Evolutionary conservation across 139 green algal species (phyloP).

Genomic region (Micromonas commoda): DNA sequence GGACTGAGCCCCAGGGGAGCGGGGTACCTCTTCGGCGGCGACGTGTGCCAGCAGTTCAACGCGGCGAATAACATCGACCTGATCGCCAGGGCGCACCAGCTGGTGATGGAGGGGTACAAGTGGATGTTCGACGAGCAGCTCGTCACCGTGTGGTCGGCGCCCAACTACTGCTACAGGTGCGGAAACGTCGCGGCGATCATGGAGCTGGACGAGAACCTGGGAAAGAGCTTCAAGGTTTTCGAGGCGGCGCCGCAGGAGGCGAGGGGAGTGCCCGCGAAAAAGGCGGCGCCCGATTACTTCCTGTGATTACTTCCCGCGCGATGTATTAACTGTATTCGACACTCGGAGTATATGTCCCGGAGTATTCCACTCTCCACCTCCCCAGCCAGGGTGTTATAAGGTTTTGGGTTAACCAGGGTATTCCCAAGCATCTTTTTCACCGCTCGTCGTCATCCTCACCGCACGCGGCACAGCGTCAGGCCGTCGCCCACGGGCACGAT

Average conservation of each 20-base stretch:
- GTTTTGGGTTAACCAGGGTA: no score
- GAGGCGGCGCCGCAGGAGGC: conserved; percentile 85
- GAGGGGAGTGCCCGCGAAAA: conserved; percentile 72
- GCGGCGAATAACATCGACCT: conserved; percentile 74
- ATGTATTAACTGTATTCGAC: background rate
- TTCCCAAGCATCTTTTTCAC: no score
- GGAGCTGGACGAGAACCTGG: conserved; percentile 85
- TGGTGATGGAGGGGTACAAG: conserved; percentile 99
- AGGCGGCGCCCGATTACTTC: conserved; percentile 89
- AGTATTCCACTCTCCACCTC: no score
- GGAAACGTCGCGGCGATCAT: conserved; percentile 97
- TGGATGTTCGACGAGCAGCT: conserved; percentile 94
- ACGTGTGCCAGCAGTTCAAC: conserved; percentile 82
- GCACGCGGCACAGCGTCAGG: conserved; percentile 69
- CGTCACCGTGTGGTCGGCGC: conserved; percentile 95
- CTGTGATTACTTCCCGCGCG: conserved; percentile 17
- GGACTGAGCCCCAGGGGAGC: conserved; percentile 71
- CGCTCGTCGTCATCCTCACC: conserved; percentile 13
- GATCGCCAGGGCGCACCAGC: conserved; percentile 88
- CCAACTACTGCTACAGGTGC: conserved; percentile 98
- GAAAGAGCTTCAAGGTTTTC: conserved; percentile 90
- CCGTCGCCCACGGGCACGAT: conserved; percentile 80
- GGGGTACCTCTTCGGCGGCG: conserved; percentile 94
- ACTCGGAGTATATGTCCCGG: no score
- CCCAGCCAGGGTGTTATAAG: no score